phyloP scores from a whole-genome alignment of 2,329 filamentous ascomycete species.

The Venturia aucupariae region DNA sequence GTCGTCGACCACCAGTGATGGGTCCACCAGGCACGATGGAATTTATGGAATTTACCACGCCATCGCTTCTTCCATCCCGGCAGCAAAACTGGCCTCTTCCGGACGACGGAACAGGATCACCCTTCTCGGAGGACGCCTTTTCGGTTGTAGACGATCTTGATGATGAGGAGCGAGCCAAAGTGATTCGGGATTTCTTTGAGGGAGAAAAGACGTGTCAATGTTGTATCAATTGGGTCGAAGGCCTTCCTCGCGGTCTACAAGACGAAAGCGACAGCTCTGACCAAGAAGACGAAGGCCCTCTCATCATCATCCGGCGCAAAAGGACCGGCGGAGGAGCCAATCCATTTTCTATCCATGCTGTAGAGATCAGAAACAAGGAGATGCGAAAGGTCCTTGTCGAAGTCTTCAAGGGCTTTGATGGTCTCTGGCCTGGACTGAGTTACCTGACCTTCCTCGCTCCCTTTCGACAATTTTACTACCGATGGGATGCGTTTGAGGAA shows the following conservation, averaged over 20 bases:
- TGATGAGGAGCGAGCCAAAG: not conserved
- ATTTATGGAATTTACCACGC: not conserved
- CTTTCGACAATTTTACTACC: conserved; percentile 1
- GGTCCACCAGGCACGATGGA: not conserved
- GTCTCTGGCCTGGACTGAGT: not conserved
- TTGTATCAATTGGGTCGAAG: conserved; percentile 3
- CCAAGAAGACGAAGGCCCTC: not conserved
- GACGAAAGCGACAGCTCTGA: not conserved
- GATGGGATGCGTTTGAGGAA: not conserved
- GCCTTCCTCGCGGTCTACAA: not conserved
- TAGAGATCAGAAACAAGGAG: not conserved
- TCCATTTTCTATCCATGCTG: not conserved
- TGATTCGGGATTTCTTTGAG: conserved; percentile 6
- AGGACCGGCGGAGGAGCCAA: not conserved
- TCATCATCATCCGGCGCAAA: not conserved
- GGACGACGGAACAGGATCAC: not conserved
- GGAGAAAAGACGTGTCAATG: not conserved
- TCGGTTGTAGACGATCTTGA: not conserved
- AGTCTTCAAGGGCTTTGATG: conserved; percentile 2
- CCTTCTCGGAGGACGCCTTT: not conserved
- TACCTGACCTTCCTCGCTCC: not conserved
- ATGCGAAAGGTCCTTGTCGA: not conserved
- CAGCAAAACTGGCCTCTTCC: not conserved
- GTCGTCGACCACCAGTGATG: not conserved
- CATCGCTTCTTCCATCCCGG: not conserved